Evolutionary conservation across 1,284 basidiomycete genomes (phyloP).

Genomic region (Rhodotorula sp.): DNA sequence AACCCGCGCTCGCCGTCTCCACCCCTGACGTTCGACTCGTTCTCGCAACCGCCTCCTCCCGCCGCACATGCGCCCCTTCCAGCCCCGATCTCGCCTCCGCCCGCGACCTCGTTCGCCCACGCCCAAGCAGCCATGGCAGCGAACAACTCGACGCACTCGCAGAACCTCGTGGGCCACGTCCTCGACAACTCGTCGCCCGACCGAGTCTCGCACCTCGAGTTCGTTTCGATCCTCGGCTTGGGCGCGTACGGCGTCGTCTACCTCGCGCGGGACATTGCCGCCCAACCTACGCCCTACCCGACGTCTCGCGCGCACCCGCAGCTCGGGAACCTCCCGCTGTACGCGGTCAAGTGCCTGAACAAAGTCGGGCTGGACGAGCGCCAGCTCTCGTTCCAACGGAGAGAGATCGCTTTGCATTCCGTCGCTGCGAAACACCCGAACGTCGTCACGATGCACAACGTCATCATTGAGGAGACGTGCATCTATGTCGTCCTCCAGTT

Average conservation of each 20-base stretch:
- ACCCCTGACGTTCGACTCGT: neutral
- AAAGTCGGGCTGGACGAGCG: constrained; percentile 61
- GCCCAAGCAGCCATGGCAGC: constrained; percentile 41
- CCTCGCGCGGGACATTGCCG: constrained; percentile 66
- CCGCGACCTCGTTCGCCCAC: constrained; percentile 29
- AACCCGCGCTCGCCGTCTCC: constrained; percentile 5
- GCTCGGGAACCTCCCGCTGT: constrained; percentile 40
- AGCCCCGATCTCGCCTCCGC: neutral
- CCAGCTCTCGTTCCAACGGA: constrained; percentile 74
- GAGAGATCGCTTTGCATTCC: constrained; percentile 63
- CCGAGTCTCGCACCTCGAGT: constrained; percentile 58
- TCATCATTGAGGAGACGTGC: constrained; percentile 66
- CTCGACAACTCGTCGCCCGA: constrained; percentile 46
- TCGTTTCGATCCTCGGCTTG: constrained; percentile 84
- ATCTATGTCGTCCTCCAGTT: constrained; percentile 64
- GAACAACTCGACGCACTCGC: constrained; percentile 40
- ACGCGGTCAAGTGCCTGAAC: constrained; percentile 82
- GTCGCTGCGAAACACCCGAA: constrained; percentile 70
- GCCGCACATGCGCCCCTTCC: neutral
- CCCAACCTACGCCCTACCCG: constrained; percentile 53
- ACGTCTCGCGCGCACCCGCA: constrained; percentile 49
- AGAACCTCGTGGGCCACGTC: constrained; percentile 50
- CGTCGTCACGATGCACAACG: constrained; percentile 84
- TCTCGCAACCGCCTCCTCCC: neutral
- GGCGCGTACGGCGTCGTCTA: constrained; percentile 97